Evolutionary conservation across 495 filamentous ascomycete species (phyloP).

Genomic region (Neurospora sp.): DNA sequence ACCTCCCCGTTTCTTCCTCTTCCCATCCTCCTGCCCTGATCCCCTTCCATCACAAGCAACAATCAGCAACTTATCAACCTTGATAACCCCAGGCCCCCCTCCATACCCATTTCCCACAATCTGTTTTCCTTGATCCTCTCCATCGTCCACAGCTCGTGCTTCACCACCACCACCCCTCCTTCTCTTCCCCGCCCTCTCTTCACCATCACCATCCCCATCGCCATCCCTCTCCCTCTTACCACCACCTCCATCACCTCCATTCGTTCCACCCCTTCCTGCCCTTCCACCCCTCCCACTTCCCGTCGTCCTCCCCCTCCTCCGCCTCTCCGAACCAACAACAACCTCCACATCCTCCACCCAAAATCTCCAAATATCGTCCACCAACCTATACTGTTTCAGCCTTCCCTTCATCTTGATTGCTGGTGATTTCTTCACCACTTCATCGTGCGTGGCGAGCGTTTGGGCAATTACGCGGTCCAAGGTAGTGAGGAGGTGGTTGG

Average conservation of each 20-base stretch:
- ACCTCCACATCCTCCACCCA: background rate
- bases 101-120: no score
- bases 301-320: background rate
- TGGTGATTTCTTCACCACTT: background rate
- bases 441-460: background rate
- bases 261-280: background rate
- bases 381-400: background rate
- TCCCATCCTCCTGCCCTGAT: background rate
- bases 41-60: background rate
- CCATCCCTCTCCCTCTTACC: background rate
- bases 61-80: background rate
- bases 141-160: background rate
- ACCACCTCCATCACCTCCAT: background rate
- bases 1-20: background rate
- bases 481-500: background rate
- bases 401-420: background rate
- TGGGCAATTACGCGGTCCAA: background rate
- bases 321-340: background rate
- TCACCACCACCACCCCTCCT: background rate
- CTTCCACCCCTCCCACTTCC: background rate
- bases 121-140: background rate
- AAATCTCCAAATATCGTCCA: background rate
- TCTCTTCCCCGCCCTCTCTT: background rate
- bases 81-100: background rate
- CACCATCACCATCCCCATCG: background rate